Evolutionary conservation across 2,329 filamentous ascomycete species (phyloP), one percentile per base, ranked within the genome.

Genomic region (Fusarium anguioides): DNA sequence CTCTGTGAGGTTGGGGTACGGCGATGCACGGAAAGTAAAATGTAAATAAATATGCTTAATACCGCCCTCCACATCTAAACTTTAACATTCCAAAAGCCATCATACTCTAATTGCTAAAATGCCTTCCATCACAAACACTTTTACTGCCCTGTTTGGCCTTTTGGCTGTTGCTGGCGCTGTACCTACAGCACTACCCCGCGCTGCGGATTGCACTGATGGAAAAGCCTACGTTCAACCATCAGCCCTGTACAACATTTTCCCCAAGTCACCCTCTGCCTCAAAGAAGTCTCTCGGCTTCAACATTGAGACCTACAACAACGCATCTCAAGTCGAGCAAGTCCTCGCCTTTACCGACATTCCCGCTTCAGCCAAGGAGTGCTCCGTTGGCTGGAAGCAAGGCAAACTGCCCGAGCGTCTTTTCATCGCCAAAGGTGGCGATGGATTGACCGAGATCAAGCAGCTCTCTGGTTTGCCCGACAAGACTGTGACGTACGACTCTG

Each of bases 361-460:
- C 0, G 35, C 72, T 0, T 23, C 55, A 0, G 77, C 77, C 10
- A 74, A 69, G 48, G 41, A 47, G 4, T 79, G 78, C 71, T 36
- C 36, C 5, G 61, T 79, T n/a, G 59, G 61, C 14, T 79, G 78
- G 78, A 46, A 42, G 6, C 77, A 79, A n/a, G 80, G 78, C 18
- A 75, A 75, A 9, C 76, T 66, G 62, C 76, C 72, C 52, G 76
- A 79, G 42, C 80, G 78, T 50, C 74, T 75, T 52, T 79, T 81
- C 60, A 75, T 75, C 65, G 79, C 80, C 61, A 67, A 72, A 23
- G 72, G 73, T 18, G 24, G 40, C 21, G 74, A 68, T 52, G 78
- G 71, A 0, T 53, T 74, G 33, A 41, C 74, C 3, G 40, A 56
- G 3, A 50, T 73, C 27, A 66, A 53, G 37, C 74, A 72, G 40